Conservation (phyloP, 768 basidiomycete genomes). For the Albatrellus ellisii region DNA sequence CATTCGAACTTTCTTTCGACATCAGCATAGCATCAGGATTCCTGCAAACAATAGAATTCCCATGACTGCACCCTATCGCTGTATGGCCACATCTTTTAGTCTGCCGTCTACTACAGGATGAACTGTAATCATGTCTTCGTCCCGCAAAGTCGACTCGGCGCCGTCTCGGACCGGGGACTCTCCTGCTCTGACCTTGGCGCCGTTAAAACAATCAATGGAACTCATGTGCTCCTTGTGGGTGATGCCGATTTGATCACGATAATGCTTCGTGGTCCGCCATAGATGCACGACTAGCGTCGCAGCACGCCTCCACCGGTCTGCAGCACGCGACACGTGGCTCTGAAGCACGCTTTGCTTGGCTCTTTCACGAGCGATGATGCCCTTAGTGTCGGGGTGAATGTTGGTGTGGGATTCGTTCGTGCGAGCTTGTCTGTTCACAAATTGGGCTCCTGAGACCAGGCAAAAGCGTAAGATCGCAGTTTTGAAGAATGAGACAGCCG, state of each 20-base stretch:
- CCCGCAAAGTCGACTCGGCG: slow-evolving; percentile 6
- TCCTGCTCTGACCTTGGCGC: slow-evolving; percentile 19
- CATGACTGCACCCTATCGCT: slow-evolving; percentile 9
- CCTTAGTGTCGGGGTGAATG: slow-evolving; percentile 31
- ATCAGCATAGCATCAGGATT: neutral
- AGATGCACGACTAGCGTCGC: slow-evolving; percentile 28
- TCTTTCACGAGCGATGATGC: slow-evolving; percentile 35
- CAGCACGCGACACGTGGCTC: slow-evolving; percentile 17
- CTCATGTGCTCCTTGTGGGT: slow-evolving; percentile 66
- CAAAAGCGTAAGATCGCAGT: neutral
- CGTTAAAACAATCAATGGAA: slow-evolving; percentile 61
- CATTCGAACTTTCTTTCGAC: no score
- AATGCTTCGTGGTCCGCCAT: slow-evolving; percentile 38
- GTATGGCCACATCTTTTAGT: slow-evolving; percentile 21
- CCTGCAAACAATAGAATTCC: slow-evolving; percentile 10
- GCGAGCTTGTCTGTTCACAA: slow-evolving; percentile 51
- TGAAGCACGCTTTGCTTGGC: slow-evolving; percentile 11
- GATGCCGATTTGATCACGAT: slow-evolving; percentile 45
- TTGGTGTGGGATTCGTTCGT: slow-evolving; percentile 20
- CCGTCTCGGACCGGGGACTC: slow-evolving; percentile 5
- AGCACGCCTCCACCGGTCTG: slow-evolving; percentile 36
- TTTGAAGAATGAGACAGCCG: neutral
- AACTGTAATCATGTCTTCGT: slow-evolving; percentile 19
- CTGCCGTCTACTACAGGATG: slow-evolving; percentile 24
- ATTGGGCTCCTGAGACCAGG: slow-evolving; percentile 44